Conservation (phyloP, 352 stramenopile genomes). For the Pythium periplocum region DNA sequence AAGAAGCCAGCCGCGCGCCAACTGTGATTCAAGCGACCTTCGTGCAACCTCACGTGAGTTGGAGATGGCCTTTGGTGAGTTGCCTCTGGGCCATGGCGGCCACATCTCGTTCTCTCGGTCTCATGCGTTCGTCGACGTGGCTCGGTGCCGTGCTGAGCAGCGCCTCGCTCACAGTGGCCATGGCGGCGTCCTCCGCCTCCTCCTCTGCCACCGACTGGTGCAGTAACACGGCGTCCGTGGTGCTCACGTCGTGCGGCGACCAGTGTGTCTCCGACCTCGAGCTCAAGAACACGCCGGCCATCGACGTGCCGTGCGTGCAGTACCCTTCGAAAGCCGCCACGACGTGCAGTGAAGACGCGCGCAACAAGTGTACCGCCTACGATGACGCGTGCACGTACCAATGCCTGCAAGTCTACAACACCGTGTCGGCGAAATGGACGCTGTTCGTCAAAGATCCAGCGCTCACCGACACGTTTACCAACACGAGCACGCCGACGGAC, state of each 20-base stretch:
- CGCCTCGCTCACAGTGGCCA: too few relatives aligned
- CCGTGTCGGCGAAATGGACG: conserved; percentile 35
- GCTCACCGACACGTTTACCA: conserved; percentile 35
- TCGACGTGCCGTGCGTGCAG: conserved; percentile 49
- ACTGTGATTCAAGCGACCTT: too few relatives aligned
- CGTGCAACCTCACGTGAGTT: too few relatives aligned
- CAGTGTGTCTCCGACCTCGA: conserved; percentile 16
- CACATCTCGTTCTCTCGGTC: too few relatives aligned
- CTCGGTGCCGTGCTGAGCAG: too few relatives aligned
- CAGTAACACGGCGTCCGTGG: conserved; percentile 28
- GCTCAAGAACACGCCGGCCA: too few relatives aligned
- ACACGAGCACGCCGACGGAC: conserved; percentile 11
- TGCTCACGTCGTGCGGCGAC: conserved; percentile 47
- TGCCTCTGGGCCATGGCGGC: too few relatives aligned
- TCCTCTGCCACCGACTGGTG: conserved; percentile 23
- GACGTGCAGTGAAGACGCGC: conserved; percentile 39
- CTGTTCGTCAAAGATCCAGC: conserved; percentile 66
- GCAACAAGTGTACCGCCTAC: conserved; percentile 45
- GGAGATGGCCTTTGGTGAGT: too few relatives aligned
- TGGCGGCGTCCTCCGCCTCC: too few relatives aligned
- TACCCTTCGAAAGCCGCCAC: conserved; percentile 25
- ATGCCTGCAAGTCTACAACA: conserved; percentile 59
- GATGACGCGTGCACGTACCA: conserved; percentile 55
- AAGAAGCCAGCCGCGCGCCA: too few relatives aligned
- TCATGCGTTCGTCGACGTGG: too few relatives aligned